Percentiles rank a stretch among this genome's conserved stretches.
Conservation (phyloP, 2,329 filamentous ascomycete genomes). For the Sporothrix brasiliensis region DNA sequence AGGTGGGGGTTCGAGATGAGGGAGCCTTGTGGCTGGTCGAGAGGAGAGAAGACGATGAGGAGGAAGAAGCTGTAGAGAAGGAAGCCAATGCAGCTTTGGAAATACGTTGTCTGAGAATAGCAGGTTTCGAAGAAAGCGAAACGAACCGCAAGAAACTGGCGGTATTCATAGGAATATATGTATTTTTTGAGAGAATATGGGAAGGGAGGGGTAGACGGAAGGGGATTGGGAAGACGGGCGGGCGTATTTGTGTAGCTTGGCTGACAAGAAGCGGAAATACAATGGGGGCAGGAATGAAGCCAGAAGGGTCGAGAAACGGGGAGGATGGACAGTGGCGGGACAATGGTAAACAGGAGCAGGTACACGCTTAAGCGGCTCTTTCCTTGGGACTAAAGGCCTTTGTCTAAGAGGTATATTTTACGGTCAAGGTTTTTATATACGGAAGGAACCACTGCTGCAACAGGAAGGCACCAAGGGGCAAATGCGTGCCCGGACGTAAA, state of each 20-base stretch:
- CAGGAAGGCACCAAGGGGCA: background rate
- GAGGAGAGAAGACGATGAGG: background rate
- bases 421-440: constrained; percentile 11
- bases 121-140: constrained; percentile 17
- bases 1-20: constrained; percentile 18
- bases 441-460: background rate
- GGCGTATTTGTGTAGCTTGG: background rate
- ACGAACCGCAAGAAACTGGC: constrained; percentile 14
- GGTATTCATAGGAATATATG: constrained; percentile 28
- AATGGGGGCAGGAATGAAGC: background rate
- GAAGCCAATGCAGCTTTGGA: constrained; percentile 18
- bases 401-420: background rate
- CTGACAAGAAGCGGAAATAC: background rate
- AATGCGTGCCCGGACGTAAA: constrained; percentile 10
- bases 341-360: background rate
- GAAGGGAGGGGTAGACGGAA: background rate
- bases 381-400: constrained; percentile 13
- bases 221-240: background rate
- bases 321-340: background rate
- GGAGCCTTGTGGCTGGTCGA: background rate
- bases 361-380: background rate
- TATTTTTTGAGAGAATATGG: background rate
- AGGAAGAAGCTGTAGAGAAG: constrained; percentile 13
- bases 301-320: background rate
- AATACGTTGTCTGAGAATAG: constrained; percentile 23